Evolutionary conservation across 2,329 filamentous ascomycete genomes (phyloP), one percentile per base, ranked within the genome.

Genomic region (Lachnum nothofagi): DNA sequence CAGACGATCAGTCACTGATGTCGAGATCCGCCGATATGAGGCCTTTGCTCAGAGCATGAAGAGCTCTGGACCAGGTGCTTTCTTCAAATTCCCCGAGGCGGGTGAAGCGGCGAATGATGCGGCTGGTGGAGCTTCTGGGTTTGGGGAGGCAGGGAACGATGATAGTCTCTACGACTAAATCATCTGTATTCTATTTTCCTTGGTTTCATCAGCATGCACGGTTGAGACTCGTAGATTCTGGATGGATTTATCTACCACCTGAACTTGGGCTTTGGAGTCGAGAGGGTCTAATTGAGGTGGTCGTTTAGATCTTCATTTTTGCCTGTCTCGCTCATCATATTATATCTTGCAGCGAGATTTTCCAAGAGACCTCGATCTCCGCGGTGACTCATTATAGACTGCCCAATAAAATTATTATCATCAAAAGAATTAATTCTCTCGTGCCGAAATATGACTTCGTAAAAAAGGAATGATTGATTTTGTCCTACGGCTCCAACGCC

Each of bases 41-140:
- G 91, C 93, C 4, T 98, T 98, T 65, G 88, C 91, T 34, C 91
- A 97, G 75, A 91, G 91, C 70, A 94, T 98, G 90, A 98, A 98
- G 87, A 95, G 95, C 69, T 84, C 88, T 52, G 91, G 90, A 44
- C 91, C 91, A 33, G 91, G 91, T 65, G 90, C 88, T 62, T 96
- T 93, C 80, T 98, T 98, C 87, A 91, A 94, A 72, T 98, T 98
- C 83, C 91, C 87, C 25, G 69, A 71, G 53, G 73, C 79, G 12
- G 80, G 82, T 49, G 78, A 80, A 60, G 72, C 71, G 44, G 75
- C 88, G 78, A 78, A 86, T 77, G 82, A 79, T 73, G 69, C 86
- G 79, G 77, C 80, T 68, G 63, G 72, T 63, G 68, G 74, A 70
- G 60, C 79, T 73, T 72, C 78, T 73, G 70, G 80, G 42, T 91